Percentiles rank a stretch among this genome's conserved stretches.
phyloP scores from a whole-genome alignment of 371 early-diverging fungal genomes.

The Mucor piriformis region DNA sequence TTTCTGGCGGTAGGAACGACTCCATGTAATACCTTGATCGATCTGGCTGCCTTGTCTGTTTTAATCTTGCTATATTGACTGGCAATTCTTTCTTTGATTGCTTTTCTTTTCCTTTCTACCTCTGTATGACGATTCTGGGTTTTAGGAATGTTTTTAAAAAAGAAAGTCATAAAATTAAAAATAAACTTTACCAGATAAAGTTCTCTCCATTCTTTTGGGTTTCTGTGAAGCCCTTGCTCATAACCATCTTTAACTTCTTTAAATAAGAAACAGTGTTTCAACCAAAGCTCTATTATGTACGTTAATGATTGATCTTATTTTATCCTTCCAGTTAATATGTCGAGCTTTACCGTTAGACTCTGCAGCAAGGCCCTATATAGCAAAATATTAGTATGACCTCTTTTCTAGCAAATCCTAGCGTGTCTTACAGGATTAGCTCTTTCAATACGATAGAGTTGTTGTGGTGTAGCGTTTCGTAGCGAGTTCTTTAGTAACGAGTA shows the following conservation, averaged over 20 bases:
- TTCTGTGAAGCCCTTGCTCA: conserved; percentile 30
- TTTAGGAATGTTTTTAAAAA: neutral
- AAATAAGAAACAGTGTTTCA: conserved; percentile 36
- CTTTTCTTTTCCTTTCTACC: conserved; percentile 32
- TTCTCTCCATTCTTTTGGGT: conserved; percentile 35
- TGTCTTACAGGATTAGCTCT: conserved; percentile 43
- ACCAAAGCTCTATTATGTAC: conserved; percentile 38
- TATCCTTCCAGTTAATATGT: neutral
- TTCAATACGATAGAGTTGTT: conserved; percentile 48
- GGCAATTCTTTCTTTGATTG: conserved; percentile 40
- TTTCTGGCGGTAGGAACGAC: conserved; percentile 24
- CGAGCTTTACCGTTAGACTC: conserved; percentile 38
- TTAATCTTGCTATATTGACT: conserved; percentile 46
- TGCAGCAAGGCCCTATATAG: conserved; percentile 33
- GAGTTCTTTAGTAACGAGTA: conserved; percentile 35
- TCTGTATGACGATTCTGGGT: conserved; percentile 36
- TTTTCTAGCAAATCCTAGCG: no score
- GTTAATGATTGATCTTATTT: neutral
- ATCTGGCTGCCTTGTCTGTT: conserved; percentile 42
- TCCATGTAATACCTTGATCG: conserved; percentile 44
- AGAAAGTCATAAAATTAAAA: neutral
- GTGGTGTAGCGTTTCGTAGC: conserved; percentile 37
- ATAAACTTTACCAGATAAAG: conserved; percentile 35
- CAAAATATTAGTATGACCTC: no score
- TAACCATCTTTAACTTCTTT: conserved; percentile 41